Evolutionary conservation across 2,329 filamentous ascomycete genomes (phyloP), one percentile per base, ranked within the genome.

Genomic region (Sporothrix curviconia): DNA sequence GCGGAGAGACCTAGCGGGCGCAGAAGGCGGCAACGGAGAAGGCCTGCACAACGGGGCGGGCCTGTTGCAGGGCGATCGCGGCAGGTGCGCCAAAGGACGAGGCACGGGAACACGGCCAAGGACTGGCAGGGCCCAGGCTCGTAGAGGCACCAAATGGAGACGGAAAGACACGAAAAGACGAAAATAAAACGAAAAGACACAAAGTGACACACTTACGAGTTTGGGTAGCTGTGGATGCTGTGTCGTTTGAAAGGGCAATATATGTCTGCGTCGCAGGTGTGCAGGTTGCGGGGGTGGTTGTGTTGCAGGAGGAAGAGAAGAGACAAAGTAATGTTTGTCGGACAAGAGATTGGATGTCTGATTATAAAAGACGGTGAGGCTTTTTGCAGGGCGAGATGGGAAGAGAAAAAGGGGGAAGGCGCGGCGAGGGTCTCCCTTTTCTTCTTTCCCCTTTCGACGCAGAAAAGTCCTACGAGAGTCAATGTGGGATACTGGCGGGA

Each of bases 391-490:
- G 34, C 17, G 34, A 34, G 28, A 40, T 19, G 34, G 7, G 49
- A 19, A 25, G 32, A 39, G 25, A 43, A 25, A 51, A 40, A 22
- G 49, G 49, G 49, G 34, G 19, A 30, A 30, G 24, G 15, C 32
- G 34, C 39, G 44, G 28, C 44, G 44, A 49, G 49, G 47, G 47
- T n/a, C 25, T 51, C 49, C 49, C 49, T 39, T 51, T 51, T 37
- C n/a, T 32, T 37, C 2, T 42, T 46, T n/a, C 14, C 15, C 32
- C 43, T 14, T 46, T 46, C n/a, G n/a, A n/a, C n/a, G n/a, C n/a
- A n/a, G 8, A 51, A 51, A 51, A 51, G 49, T 51, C 49, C 49
- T 51, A 51, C 46, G 46, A 50, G 14, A 47, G n/a, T n/a, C n/a
- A n/a, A 37, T 32, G 28, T 11, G 28, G 34, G 24, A 40, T 28